Evolutionary conservation across 495 filamentous ascomycete species (phyloP), one percentile per base, ranked within the genome.

Genomic region (Glonium stellatum): DNA sequence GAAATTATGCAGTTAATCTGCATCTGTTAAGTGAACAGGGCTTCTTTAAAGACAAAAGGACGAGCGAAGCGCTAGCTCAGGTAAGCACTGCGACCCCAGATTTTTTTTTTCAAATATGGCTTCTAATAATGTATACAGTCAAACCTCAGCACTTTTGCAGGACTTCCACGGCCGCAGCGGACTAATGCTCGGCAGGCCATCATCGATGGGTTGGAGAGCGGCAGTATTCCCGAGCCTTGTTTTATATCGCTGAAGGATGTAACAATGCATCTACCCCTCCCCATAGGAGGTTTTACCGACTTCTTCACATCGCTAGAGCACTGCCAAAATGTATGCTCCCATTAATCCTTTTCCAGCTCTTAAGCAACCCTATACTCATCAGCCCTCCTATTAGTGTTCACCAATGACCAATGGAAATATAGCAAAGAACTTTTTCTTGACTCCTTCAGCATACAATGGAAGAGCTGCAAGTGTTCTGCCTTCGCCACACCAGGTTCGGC

Each of bases 231-330:
- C 58, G 49, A 56, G 6, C 5, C 8, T 1, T 68, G 65, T 36
- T 48, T 69, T 4, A 53, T 62, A 2, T 18, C 36, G 15, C 61
- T 69, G 13, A 47, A 49, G 25, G 58, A 69, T 46, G 68, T 67
- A 1, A 55, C 49, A 13, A 67, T 58, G 44, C 61, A 65, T 23
- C 61, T 71, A 11, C 68, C 68, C 5, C 67, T 71, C 60, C 44
- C 60, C 18, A 66, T 64, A 19, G 47, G 53, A n/a, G 67, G 62
- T 2, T 71, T 60, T 59, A 58, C 63, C 21, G 68, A 71, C 56
- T 71, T 71, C 61, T 67, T 59, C 61, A 74, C 70, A 39, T 75
- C 72, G 27, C 65, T 77, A 9, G 64, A 71, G 44, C 68, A 71
- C 41, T 60, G 52, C 51, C 67, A 59, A 13, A 69, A 71, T 48